Conservation (phyloP, 805 yeast species). For the Lipomyces yamanashiensis region DNA sequence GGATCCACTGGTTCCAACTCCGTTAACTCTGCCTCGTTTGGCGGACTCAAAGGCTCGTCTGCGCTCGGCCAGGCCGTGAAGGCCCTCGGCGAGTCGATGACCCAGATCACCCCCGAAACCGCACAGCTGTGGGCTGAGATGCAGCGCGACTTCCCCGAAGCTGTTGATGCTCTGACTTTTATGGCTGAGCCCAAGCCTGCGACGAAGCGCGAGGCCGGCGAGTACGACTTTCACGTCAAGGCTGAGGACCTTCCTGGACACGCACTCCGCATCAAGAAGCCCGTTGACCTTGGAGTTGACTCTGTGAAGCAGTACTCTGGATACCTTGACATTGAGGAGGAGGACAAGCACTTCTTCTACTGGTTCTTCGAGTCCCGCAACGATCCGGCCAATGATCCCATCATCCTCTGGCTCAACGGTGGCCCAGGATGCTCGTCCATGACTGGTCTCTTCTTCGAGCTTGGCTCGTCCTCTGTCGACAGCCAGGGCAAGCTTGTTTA, state of each 20-base stretch:
- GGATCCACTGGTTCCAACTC: conserved; percentile 2
- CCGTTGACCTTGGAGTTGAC: conserved; percentile 76
- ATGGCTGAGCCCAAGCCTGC: conserved; percentile 37
- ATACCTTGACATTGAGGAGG: conserved; percentile 72
- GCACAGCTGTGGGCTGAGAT: conserved; percentile 39
- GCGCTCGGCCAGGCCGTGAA: conserved; percentile 29
- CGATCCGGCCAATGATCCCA: conserved; percentile 84
- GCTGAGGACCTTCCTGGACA: conserved; percentile 53
- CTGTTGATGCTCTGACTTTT: conserved; percentile 32
- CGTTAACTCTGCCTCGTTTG: not conserved
- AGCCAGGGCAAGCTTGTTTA: conserved; percentile 67
- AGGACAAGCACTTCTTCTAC: conserved; percentile 88
- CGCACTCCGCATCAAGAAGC: conserved; percentile 67
- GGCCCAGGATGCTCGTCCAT: conserved; percentile 94
- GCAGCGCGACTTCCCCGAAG: conserved; percentile 38
- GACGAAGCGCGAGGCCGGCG: conserved; percentile 40
- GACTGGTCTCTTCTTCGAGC: conserved; percentile 87
- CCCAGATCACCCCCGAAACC: conserved; percentile 31
- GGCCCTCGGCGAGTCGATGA: conserved; percentile 32
- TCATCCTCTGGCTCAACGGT: conserved; percentile 89
- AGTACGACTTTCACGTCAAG: conserved; percentile 51
- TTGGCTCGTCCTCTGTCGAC: conserved; percentile 83
- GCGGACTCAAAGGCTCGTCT: conserved; percentile 28
- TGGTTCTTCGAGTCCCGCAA: conserved; percentile 90
- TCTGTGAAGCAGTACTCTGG: conserved; percentile 77